Evolutionary conservation across 2,329 filamentous ascomycete genomes (phyloP).

Genomic region (Cladobotryum protrusum): DNA sequence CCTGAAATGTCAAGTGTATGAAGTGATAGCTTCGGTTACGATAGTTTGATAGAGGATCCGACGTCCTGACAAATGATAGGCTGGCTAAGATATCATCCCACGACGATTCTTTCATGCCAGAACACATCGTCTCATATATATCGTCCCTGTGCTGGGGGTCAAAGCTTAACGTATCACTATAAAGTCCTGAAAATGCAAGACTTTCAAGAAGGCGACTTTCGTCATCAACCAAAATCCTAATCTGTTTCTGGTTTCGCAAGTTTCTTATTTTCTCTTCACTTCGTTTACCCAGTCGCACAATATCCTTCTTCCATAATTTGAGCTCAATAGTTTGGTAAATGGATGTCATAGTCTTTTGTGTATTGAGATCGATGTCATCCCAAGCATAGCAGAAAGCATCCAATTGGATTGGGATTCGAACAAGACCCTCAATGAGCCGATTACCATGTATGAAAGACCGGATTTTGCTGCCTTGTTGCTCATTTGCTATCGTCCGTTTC

Average conservation of each 20-base stretch:
- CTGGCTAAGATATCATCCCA: neutral
- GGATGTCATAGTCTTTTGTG: slow-evolving; percentile 3
- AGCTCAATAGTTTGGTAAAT: slow-evolving; percentile 28
- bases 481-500: neutral
- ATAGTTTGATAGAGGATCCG: slow-evolving; percentile 17
- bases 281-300: slow-evolving; percentile 21
- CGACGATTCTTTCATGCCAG: neutral
- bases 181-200: slow-evolving; percentile 31
- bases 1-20: slow-evolving; percentile 36
- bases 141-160: slow-evolving; percentile 13
- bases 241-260: no score
- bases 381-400: slow-evolving; percentile 38
- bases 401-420: slow-evolving; percentile 38
- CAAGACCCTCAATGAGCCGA: slow-evolving; percentile 28
- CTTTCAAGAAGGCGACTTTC: neutral
- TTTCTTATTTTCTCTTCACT: neutral
- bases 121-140: slow-evolving; percentile 13
- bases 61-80: slow-evolving; percentile 15
- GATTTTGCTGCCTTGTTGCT: slow-evolving; percentile 18
- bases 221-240: no score
- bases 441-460: slow-evolving; percentile 27
- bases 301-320: slow-evolving; percentile 33
- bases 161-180: slow-evolving; percentile 28
- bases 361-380: slow-evolving; percentile 18
- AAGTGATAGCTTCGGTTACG: slow-evolving; percentile 30